Evolutionary conservation across 768 basidiomycete species (phyloP), one percentile per base, ranked within the genome.

Genomic region (Phanerodontia chrysosporium): DNA sequence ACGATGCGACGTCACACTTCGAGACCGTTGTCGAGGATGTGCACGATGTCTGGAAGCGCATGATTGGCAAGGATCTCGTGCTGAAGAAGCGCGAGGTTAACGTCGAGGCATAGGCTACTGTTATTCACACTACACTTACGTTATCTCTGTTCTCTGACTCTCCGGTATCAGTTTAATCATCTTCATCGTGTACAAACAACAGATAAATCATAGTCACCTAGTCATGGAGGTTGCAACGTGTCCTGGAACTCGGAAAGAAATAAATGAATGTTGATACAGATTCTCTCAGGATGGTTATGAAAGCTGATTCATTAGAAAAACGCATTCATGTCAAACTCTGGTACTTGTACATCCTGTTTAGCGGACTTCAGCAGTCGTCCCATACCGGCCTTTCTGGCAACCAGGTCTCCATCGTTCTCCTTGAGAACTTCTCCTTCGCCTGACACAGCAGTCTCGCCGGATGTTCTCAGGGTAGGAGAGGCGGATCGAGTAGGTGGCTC

Each of bases 21-120:
- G 97, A 99, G 80, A 97, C 93, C 27, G 95, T 98, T 49, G 93
- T 96, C 25, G 94, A 98, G 53, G 96, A 99, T 60, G 97, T 99
- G 36, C 88, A 90, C 61, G 91, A 98, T 73, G 92, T 98, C 44
- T 99, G 94, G 93, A 86, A 89, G 78, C 82, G 95, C 56, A 85
- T 96, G 55, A 79, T 81, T 2, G 93, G 90, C 51, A 78, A 77
- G 51, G 85, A 88, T 51, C 80, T 96, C 54, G 90, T 87, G 56
- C 82, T 96, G 66, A 94, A 91, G 86, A 92, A 95, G 77, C 83
- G 90, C 46, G 92, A 93, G 59, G 80, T 81, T 32, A 86, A 87
- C 63, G 80, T 80, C 51, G 82, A 86, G 69, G 78, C 76, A 54
- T 79, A 73, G 62, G 32, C 36, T 25, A 22, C 58, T 45, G 9